Base-by-base conservation (phyloP, 164 flowering plant species). In the Piper longum region DNA sequence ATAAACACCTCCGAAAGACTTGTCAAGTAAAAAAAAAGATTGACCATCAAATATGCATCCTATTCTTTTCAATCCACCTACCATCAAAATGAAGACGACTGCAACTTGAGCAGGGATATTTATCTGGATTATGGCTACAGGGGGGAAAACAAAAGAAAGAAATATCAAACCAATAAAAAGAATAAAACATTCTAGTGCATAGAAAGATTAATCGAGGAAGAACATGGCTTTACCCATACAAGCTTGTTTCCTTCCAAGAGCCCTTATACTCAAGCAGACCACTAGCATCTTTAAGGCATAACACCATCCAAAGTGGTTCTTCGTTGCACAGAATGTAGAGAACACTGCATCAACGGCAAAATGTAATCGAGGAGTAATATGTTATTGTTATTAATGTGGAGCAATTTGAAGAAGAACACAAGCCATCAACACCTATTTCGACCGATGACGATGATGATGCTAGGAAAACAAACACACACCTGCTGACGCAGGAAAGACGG, bases 401-500 rank as follows among this genome's bases (percentile, higher is more conserved):
- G 43, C 58, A 64, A 16, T 13, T 55, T 8, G 19, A 16, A 16
- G 7, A 19, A 19, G 19, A 6, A 18, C 61, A 36, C 39, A 59
- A 7, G 36, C n/a, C 59, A 59, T 12, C 17, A 5, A 26, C 8
- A 18, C 36, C 61, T 26, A 26, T 26, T 26, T 26, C 36, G 36
- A 26, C 36, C 2, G 36, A 26, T 48, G 52, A 14, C 1, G 14
- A 8, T 3, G 12, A 48, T 2, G 11, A 48, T 9, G 52, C 9
- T 9, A 9, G 52, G 3, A 48, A 48, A 5, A 9, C 3, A 48
- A 48, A 6, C 3, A 12, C 52, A 6, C 41, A 60, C 98, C 95
- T 91, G 98, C 96, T 91, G 61, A 84, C 96, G 66, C 92, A 91
- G 69, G 98, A 75, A 62, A 87, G 77, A n/a, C 92, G 91, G 56